phyloP scores from a whole-genome alignment of 2,329 filamentous ascomycete genomes.

The Alternaria longipes region DNA sequence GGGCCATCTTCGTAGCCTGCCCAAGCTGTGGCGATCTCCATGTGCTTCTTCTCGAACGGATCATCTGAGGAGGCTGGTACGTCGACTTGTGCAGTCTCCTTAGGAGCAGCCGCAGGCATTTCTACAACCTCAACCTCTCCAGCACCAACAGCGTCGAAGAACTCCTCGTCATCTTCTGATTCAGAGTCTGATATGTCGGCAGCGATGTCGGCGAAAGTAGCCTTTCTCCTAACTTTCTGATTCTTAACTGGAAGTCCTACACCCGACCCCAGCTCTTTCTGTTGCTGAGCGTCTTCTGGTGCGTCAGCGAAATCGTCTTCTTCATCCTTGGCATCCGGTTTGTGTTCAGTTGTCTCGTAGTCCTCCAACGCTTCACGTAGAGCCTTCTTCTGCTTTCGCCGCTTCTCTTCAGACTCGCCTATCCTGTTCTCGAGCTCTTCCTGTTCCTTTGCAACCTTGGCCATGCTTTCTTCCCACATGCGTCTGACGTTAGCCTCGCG shows the following conservation, averaged over 20 bases:
- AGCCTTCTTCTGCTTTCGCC: slow-evolving; percentile 87
- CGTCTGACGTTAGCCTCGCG: slow-evolving; percentile 89
- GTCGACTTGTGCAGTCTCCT: slow-evolving; percentile 46
- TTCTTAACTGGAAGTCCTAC: slow-evolving; percentile 22
- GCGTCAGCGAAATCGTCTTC: slow-evolving; percentile 48
- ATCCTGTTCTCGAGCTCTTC: slow-evolving; percentile 88
- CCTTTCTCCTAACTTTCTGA: slow-evolving; percentile 63
- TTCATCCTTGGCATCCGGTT: slow-evolving; percentile 24
- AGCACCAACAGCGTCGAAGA: slow-evolving; percentile 95
- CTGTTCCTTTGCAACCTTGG: slow-evolving; percentile 92
- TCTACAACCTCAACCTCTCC: slow-evolving; percentile 85
- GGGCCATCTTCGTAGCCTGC: slow-evolving; percentile 91
- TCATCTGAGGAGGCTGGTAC: slow-evolving; percentile 54
- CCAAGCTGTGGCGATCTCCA: slow-evolving; percentile 80
- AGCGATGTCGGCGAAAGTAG: slow-evolving; percentile 74
- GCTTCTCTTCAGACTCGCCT: slow-evolving; percentile 88
- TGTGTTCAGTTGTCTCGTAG: slow-evolving; percentile 40
- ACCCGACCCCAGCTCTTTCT: slow-evolving; percentile 28
- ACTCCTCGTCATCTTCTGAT: slow-evolving; percentile 84
- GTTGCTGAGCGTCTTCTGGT: slow-evolving; percentile 49
- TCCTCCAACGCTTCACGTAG: slow-evolving; percentile 83
- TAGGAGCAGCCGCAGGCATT: slow-evolving; percentile 61
- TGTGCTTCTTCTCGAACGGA: slow-evolving; percentile 58
- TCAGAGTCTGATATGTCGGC: slow-evolving; percentile 74
- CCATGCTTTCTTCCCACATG: slow-evolving; percentile 99